Percentiles rank a stretch among this genome's conserved stretches.
Conservation (phyloP, 164 flowering plant species). For the Vitis rotundifolia region DNA sequence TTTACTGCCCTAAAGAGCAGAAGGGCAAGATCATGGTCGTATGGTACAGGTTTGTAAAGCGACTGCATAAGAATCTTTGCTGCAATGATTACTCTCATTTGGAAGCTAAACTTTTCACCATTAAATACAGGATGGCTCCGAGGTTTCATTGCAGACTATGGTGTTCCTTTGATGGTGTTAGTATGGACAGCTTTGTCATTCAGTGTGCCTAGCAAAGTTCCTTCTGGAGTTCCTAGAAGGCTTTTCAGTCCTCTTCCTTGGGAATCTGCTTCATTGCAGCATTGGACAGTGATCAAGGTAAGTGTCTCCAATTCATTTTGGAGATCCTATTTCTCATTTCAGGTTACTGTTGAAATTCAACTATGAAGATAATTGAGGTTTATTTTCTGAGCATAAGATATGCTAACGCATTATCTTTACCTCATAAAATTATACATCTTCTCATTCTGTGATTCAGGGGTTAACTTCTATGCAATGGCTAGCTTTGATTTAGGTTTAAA, state of each 20-base stretch:
- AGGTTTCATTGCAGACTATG: slow-evolving; percentile 33
- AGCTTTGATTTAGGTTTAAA: no score
- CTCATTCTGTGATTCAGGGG: no score
- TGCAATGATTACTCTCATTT: not conserved
- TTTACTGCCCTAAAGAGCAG: slow-evolving; percentile 58
- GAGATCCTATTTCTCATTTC: no score
- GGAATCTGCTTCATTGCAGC: slow-evolving; percentile 31
- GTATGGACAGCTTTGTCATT: slow-evolving; percentile 28
- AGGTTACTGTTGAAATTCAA: no score
- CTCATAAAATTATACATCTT: no score
- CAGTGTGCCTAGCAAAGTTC: slow-evolving; percentile 15
- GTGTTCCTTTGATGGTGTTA: slow-evolving; percentile 33
- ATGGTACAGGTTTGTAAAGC: slow-evolving; percentile 48
- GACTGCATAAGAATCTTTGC: not conserved
- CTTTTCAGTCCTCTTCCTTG: slow-evolving; percentile 28
- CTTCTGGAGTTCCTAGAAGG: slow-evolving; percentile 31
- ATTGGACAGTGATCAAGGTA: slow-evolving; percentile 49
- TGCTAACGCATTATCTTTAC: no score
- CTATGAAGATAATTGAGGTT: no score
- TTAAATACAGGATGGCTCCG: slow-evolving; percentile 25
- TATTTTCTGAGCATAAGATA: no score
- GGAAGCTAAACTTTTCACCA: not conserved
- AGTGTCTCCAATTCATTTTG: no score
- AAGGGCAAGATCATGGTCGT: slow-evolving; percentile 61
- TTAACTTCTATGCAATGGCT: no score